A percentile compares a stretch with the other conserved stretches of the same genome.
Evolutionary conservation across 768 basidiomycete genomes (phyloP).

Genomic region (Calocybe cyanea): DNA sequence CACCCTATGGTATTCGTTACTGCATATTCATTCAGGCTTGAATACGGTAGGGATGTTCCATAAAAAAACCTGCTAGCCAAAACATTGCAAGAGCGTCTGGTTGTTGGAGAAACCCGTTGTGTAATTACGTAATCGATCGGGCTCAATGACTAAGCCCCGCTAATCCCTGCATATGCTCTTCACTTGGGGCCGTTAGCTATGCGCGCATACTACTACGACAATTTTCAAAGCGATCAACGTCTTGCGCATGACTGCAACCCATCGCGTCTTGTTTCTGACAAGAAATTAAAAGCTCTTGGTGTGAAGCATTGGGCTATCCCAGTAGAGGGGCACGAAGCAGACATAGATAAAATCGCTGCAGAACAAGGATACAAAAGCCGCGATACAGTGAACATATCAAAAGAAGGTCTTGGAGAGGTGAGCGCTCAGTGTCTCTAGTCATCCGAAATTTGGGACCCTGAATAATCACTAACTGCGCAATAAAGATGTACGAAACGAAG

Average conservation of each 20-base stretch:
- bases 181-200: conserved; percentile 38
- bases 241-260: conserved; percentile 70
- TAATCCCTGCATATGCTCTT: too few species aligned
- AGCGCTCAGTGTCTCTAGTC: conserved; percentile 16
- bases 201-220: conserved; percentile 76
- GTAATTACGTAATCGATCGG: too few species aligned
- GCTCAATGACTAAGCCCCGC: too few species aligned
- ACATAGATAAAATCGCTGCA: conserved; percentile 59
- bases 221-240: conserved; percentile 75
- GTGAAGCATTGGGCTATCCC: conserved; percentile 70
- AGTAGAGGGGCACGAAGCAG: conserved; percentile 50
- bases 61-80: too few species aligned
- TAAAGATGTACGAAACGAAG: conserved; percentile 63
- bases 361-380: conserved; percentile 80
- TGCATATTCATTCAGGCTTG: too few species aligned
- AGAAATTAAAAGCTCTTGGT: conserved; percentile 51
- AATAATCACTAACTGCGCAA: too few species aligned
- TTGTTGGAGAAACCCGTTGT: too few species aligned
- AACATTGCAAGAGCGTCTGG: too few species aligned
- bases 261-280: conserved; percentile 47
- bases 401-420: conserved; percentile 74
- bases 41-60: too few species aligned
- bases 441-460: too few species aligned
- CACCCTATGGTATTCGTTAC: too few species aligned
- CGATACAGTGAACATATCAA: conserved; percentile 75